Base-by-base conservation (phyloP, 176 grass and related monocot species). In the Leersia perrieri region DNA sequence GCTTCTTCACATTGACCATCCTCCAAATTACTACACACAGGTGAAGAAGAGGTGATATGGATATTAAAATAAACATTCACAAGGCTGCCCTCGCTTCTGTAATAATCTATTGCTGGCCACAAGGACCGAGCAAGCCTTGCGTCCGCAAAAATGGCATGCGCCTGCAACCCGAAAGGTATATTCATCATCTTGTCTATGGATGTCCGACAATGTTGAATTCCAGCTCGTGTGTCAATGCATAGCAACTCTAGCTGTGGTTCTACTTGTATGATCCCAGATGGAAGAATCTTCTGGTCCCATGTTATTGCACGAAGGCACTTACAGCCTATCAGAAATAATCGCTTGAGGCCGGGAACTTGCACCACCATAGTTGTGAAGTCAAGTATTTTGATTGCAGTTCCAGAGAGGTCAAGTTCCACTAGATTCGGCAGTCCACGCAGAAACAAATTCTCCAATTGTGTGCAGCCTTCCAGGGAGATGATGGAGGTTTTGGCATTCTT, bases 371-470 rank as follows among this genome's bases (percentile, higher is more conserved):
- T 14, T 7, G 7, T 0, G 20, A 80, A 53, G 14, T 80, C 44
- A 55, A 80, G 63, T 68, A 68, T 2, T 30, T 80, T 80, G 63
- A 80, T 38, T 5, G 63, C 9, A 35, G 63, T 68, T 29, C 77
- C 44, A 0, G 77, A 80, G 33, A 80, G 63, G 63, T 80, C 63
- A 0, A 68, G 23, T 33, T 78, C 60, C 9, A n/a, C 39, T 12
- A 65, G 75, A 12, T 78, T 64, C 25, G 10, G 60, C 2, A 79
- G 42, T 6, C 63, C 42, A 33, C 76, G 76, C 12, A 79, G 4
- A 16, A 79, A 79, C 76, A 79, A 16, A 5, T 34, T 53, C 11
- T 79, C 42, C 8, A 79, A 25, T 3, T 13, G 30, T 18, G 3
- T 79, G 76, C 41, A 68, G 0, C 42, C 63, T 34, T 53, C 0